These are phyloP conservation scores for Chalciporus piperatus DNA, from an alignment of 768 basidiomycete species.

Conservation along the genomic window DNA sequence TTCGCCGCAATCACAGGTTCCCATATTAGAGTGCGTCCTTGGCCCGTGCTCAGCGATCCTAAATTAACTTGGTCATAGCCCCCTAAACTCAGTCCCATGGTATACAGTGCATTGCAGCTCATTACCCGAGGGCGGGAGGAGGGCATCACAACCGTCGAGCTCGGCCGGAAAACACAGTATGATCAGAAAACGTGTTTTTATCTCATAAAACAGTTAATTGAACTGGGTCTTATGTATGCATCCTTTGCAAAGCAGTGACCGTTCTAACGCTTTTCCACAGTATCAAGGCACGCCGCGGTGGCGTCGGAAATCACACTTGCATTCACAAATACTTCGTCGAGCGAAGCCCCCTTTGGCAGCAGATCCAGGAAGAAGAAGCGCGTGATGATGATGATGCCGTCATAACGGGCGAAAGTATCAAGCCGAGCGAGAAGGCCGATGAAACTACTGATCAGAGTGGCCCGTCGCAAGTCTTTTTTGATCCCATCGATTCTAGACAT, in stretches of 20 bases:
- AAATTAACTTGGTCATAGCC: constrained; percentile 44
- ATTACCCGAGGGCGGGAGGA: constrained; percentile 78
- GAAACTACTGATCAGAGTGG: constrained; percentile 19
- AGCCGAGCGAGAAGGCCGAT: constrained; percentile 13
- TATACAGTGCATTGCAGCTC: constrained; percentile 79
- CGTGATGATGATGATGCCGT: constrained; percentile 32
- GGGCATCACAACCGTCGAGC: constrained; percentile 74
- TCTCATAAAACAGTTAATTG: constrained; percentile 71
- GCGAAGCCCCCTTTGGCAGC: constrained; percentile 70
- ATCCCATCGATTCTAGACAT: constrained; percentile 75
- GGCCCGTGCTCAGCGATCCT: neutral
- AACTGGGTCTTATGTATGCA: constrained; percentile 70
- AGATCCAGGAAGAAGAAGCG: constrained; percentile 67
- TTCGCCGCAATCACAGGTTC: constrained; percentile 83
- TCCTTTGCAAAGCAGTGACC: neutral
- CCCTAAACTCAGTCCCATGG: constrained; percentile 78
- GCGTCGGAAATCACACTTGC: constrained; percentile 72
- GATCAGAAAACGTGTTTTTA: constrained; percentile 92
- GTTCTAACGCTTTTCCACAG: constrained; percentile 32
- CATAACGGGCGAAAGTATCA: constrained; percentile 9
- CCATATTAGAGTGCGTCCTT: constrained; percentile 66
- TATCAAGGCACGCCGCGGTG: constrained; percentile 74
- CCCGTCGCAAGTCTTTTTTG: constrained; percentile 47
- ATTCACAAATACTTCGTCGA: constrained; percentile 87
- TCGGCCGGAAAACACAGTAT: constrained; percentile 76